A percentile compares a stretch with the other conserved stretches of the same genome.
These are phyloP conservation scores for Hysterium pulicare DNA, from an alignment of 2,329 filamentous ascomycete species.

Conservation along the genomic window DNA sequence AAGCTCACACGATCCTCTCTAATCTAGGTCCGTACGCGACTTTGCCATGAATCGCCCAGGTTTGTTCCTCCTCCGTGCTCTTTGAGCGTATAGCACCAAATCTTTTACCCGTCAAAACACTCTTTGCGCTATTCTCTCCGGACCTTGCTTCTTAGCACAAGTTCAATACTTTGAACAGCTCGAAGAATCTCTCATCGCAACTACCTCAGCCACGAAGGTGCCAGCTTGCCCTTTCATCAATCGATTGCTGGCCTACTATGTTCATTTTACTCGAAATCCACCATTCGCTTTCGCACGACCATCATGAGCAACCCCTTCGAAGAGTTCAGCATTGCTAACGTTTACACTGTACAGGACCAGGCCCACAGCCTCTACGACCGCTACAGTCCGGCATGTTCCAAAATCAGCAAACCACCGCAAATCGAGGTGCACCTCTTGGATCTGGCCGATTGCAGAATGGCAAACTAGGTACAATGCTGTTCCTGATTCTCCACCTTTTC, in stretches of 20 bases:
- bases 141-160: constrained; percentile 6
- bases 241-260: background rate
- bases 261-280: background rate
- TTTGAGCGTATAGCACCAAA: constrained; percentile 15
- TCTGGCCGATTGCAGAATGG: constrained; percentile 52
- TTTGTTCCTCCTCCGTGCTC: constrained; percentile 35
- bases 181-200: background rate
- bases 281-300: too few species aligned
- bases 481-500: background rate
- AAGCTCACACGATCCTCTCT: constrained; percentile 2
- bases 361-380: constrained; percentile 50
- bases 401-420: constrained; percentile 48
- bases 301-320: too few species aligned
- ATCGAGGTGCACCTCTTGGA: constrained; percentile 47
- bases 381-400: constrained; percentile 54
- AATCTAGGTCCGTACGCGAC: constrained; percentile 14
- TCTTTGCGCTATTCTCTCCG: constrained; percentile 9
- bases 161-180: background rate
- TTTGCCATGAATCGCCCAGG: constrained; percentile 49
- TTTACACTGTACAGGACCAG: constrained; percentile 49
- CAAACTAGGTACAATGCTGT: constrained; percentile 47
- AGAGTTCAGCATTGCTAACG: too few species aligned
- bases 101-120: constrained; percentile 13
- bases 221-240: too few species aligned
- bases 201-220: background rate